Percentiles rank a stretch among this genome's conserved stretches.
These are phyloP conservation scores for Curvularia hawaiiensis DNA, from an alignment of 2,329 filamentous ascomycete species.

Conservation along the genomic window DNA sequence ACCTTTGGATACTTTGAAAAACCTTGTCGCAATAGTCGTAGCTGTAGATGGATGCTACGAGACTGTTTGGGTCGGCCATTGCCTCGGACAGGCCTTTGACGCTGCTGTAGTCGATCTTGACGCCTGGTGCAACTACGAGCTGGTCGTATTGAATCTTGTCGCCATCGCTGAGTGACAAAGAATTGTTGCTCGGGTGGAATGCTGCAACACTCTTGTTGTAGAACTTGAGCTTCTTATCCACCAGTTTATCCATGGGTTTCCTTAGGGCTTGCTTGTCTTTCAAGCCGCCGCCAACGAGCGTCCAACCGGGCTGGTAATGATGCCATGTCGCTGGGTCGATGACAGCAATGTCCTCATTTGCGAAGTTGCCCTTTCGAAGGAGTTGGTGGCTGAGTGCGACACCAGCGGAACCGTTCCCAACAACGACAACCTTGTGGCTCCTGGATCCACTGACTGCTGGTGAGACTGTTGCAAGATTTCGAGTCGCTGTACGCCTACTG, in stretches of 20 bases:
- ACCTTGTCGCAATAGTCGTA: conserved; percentile 49
- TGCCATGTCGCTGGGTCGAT: conserved; percentile 68
- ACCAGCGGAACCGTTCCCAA: conserved; percentile 71
- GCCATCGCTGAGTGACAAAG: conserved; percentile 60
- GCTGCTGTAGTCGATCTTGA: conserved; percentile 37
- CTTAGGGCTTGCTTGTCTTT: conserved; percentile 66
- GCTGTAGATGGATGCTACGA: conserved; percentile 46
- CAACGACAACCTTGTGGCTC: conserved; percentile 68
- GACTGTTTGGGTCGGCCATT: conserved; percentile 38
- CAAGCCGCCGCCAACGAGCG: conserved; percentile 68
- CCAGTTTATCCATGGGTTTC: conserved; percentile 55
- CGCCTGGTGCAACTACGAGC: conserved; percentile 63
- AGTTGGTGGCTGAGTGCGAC: conserved; percentile 71
- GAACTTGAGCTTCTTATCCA: conserved; percentile 66
- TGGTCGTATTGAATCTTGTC: conserved; percentile 66
- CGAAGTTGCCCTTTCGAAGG: conserved; percentile 62
- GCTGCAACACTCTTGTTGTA: conserved; percentile 59
- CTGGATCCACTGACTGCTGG: conserved; percentile 40
- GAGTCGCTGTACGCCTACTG: neutral
- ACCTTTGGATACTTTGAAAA: conserved; percentile 35
- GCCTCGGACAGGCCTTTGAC: conserved; percentile 45
- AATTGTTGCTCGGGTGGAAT: conserved; percentile 63
- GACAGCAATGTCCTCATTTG: conserved; percentile 65
- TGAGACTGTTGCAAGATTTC: conserved; percentile 32
- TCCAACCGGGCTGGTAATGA: conserved; percentile 74